phyloP scores from a whole-genome alignment of 345 rosid species.

The Punica granatum region DNA sequence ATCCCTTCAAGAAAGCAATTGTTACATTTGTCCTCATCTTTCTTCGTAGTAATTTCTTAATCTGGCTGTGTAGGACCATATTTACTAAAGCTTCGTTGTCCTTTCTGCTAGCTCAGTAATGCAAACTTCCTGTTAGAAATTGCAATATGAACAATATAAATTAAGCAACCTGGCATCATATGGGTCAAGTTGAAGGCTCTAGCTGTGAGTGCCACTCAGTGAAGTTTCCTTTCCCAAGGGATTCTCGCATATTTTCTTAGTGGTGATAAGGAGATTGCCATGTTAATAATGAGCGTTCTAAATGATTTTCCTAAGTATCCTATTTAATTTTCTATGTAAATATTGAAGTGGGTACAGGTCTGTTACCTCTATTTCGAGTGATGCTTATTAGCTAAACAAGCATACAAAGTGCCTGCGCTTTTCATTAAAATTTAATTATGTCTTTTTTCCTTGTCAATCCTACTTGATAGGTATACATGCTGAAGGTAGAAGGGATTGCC shows the following conservation, averaged over 20 bases:
- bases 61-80: neutral
- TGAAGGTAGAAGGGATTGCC: constrained; percentile 93
- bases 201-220: too few species aligned
- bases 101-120: neutral
- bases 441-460: constrained; percentile 6
- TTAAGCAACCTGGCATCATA: neutral
- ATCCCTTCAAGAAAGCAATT: neutral
- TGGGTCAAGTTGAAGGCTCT: too few species aligned
- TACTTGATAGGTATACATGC: constrained; percentile 56
- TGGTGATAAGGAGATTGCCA: neutral
- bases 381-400: neutral
- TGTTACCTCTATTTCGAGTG: neutral
- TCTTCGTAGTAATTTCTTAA: neutral
- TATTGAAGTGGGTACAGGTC: neutral
- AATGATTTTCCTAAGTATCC: neutral
- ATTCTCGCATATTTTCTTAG: too few species aligned
- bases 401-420: neutral
- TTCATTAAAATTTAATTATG: neutral
- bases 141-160: neutral
- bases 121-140: neutral
- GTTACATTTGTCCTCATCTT: neutral
- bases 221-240: neutral
- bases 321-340: too few species aligned
- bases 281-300: neutral
- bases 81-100: neutral